Percentiles rank a stretch among this genome's conserved stretches.
These are phyloP conservation scores for Botrytis elliptica DNA, from an alignment of 2,329 filamentous ascomycete species.

Conservation along the genomic window DNA sequence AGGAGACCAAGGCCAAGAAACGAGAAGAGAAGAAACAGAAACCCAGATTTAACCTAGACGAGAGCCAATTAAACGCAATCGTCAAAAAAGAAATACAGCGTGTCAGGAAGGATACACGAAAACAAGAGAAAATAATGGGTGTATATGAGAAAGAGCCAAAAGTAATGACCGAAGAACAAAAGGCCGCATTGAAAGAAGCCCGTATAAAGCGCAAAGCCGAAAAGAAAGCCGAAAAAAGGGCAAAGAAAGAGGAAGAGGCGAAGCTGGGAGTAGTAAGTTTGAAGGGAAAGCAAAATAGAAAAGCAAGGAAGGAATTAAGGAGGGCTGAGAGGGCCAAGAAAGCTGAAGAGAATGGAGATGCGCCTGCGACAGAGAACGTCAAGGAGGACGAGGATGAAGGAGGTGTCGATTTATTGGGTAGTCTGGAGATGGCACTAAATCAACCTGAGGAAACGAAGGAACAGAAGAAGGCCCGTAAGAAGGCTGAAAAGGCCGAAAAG, in stretches of 20 bases:
- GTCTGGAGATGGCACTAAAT: constrained; percentile 10
- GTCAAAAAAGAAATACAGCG: constrained; percentile 21
- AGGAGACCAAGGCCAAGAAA: constrained; percentile 5
- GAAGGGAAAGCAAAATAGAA: constrained; percentile 22
- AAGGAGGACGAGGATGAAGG: not conserved
- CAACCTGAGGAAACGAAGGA: not conserved
- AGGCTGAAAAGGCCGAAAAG: not conserved
- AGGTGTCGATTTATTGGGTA: not conserved
- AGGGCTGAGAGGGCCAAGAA: constrained; percentile 10
- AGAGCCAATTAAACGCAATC: constrained; percentile 16
- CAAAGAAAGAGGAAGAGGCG: constrained; percentile 17
- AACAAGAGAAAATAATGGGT: constrained; percentile 19
- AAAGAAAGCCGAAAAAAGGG: constrained; percentile 17
- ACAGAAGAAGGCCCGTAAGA: constrained; percentile 8
- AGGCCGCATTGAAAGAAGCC: constrained; percentile 14
- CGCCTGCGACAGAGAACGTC: not conserved
- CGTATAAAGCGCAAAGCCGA: constrained; percentile 10
- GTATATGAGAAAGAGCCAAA: constrained; percentile 13
- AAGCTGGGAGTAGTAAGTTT: not conserved
- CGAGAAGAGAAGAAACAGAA: constrained; percentile 20
- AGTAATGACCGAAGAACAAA: constrained; percentile 20
- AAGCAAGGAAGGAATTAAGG: constrained; percentile 22
- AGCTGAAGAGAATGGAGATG: not conserved
- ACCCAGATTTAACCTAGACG: constrained; percentile 15
- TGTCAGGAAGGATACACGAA: constrained; percentile 14